A percentile compares a stretch with the other conserved stretches of the same genome.
These are phyloP conservation scores for Closterium sp. DNA, from an alignment of 139 green algal species.

Conservation along the genomic window DNA sequence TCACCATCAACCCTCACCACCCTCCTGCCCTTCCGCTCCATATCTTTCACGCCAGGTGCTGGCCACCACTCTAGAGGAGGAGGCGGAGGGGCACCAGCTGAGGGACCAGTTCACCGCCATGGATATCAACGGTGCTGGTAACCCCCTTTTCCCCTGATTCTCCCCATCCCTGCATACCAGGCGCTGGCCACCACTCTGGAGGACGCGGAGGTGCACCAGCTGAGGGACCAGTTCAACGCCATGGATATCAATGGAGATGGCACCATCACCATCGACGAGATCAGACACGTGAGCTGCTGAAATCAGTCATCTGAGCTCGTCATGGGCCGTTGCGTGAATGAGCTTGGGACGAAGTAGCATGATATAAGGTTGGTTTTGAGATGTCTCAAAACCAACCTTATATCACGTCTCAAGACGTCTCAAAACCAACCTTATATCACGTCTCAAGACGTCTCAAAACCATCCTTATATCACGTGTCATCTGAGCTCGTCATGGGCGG, in stretches of 20 bases:
- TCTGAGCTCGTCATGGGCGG: too few relatives aligned
- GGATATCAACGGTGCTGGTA: conserved; percentile 87
- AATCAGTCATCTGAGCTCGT: background rate
- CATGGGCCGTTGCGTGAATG: too few relatives aligned
- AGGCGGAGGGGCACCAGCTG: conserved; percentile 89
- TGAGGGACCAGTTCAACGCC: conserved; percentile 82
- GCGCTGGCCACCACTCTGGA: conserved; percentile 81
- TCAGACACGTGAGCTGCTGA: conserved; percentile 53
- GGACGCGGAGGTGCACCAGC: conserved; percentile 84
- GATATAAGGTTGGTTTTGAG: too few relatives aligned
- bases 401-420: too few relatives aligned
- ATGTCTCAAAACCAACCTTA: too few relatives aligned
- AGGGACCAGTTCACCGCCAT: conserved; percentile 84
- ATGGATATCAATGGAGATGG: conserved; percentile 87
- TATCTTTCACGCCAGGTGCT: too few relatives aligned
- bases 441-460: too few relatives aligned
- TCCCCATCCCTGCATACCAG: conserved; percentile 43
- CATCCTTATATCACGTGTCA: too few relatives aligned
- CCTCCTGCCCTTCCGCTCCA: too few relatives aligned
- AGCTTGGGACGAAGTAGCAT: too few relatives aligned
- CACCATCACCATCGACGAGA: conserved; percentile 88
- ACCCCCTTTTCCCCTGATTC: conserved; percentile 40
- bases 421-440: too few relatives aligned
- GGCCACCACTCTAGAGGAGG: conserved; percentile 73
- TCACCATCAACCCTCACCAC: too few relatives aligned